phyloP scores from a whole-genome alignment of 2,329 filamentous ascomycete species.

The Lachnellula suecica region DNA sequence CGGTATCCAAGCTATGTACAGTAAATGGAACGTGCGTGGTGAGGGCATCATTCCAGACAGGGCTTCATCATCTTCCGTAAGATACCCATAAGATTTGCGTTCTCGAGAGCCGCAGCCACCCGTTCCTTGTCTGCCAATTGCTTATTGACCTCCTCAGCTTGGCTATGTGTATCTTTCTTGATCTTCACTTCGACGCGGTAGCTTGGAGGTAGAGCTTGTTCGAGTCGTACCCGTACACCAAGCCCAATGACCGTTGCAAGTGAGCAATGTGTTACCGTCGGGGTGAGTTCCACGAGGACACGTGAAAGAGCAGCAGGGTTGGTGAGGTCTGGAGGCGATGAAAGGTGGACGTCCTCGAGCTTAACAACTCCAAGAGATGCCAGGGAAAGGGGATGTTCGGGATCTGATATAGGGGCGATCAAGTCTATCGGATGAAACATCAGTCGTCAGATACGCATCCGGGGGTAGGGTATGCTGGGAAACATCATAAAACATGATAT shows the following conservation, averaged over 20 bases:
- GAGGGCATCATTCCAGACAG: conserved; percentile 44
- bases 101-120: conserved; percentile 91
- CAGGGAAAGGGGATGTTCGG: conserved; percentile 91
- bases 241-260: conserved; percentile 95
- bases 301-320: conserved; percentile 60
- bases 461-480: background rate
- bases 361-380: conserved; percentile 94
- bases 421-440: conserved; percentile 62
- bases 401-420: conserved; percentile 91
- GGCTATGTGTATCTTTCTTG: conserved; percentile 93
- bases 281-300: conserved; percentile 87
- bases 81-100: conserved; percentile 83
- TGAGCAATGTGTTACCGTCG: conserved; percentile 95
- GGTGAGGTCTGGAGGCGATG: conserved; percentile 57
- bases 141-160: conserved; percentile 94
- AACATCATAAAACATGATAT: background rate
- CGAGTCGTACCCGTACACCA: conserved; percentile 85
- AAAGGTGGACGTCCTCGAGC: conserved; percentile 86
- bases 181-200: conserved; percentile 92
- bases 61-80: conserved; percentile 92
- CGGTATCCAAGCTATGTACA: conserved; percentile 1
- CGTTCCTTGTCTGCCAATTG: conserved; percentile 95
- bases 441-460: conserved; percentile 28
- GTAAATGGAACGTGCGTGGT: background rate
- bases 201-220: conserved; percentile 86